Conservation (phyloP, 768 basidiomycete genomes). For the Panaeolus cyanescens region DNA sequence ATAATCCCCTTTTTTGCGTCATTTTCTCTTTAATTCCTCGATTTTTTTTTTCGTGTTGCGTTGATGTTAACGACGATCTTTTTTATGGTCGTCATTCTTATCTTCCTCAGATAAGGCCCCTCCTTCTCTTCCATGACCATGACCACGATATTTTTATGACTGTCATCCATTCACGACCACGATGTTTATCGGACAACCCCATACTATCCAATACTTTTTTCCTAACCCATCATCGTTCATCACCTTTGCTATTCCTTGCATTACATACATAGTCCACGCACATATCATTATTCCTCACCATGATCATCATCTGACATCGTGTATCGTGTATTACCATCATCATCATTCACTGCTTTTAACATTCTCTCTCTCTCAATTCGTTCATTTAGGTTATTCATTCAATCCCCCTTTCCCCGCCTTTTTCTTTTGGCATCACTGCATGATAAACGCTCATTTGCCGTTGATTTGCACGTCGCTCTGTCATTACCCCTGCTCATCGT, state of each 20-base stretch:
- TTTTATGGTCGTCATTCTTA: not conserved
- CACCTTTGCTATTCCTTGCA: not conserved
- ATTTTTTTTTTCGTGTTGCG: not conserved
- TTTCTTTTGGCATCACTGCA: not conserved
- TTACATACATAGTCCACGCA: not conserved
- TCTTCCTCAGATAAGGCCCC: conserved; percentile 2
- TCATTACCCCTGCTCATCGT: not conserved
- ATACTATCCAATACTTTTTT: not conserved
- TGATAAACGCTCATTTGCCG: not conserved
- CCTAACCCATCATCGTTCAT: not conserved
- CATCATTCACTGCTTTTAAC: not conserved
- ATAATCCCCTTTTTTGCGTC: not conserved
- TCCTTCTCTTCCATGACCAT: not conserved
- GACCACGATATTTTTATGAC: conserved; percentile 1
- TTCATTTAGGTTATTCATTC: too few species aligned
- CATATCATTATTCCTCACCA: conserved; percentile 1
- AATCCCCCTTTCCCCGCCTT: too few species aligned
- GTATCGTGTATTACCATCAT: not conserved
- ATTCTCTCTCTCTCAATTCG: not conserved
- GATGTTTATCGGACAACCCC: conserved; percentile 1
- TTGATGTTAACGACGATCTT: not conserved
- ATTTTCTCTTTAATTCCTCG: not conserved
- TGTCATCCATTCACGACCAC: not conserved
- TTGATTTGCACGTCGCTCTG: not conserved
- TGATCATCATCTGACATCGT: not conserved